Evolutionary conservation across 1,284 basidiomycete species (phyloP), one percentile per base, ranked within the genome.

Genomic region (Thecaphora thlaspeos): DNA sequence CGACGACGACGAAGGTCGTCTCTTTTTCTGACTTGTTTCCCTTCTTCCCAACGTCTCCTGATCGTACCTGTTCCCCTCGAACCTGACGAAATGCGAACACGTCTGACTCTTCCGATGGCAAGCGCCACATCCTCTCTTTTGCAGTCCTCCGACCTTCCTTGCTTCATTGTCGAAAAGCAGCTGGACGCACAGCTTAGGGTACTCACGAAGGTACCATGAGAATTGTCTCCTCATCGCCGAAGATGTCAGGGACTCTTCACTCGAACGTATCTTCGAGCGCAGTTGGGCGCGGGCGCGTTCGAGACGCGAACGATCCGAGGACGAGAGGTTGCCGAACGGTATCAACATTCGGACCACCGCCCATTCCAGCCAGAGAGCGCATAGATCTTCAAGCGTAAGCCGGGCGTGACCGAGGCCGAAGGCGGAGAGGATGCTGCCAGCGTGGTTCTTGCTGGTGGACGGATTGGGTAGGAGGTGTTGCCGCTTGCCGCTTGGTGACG

Each of bases 301-400:
- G 17, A 65, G 49, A 19, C 62, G 39, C 36, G 53, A 48, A 3
- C 62, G 48, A 32, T 65, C 54, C 1, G 22, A 12, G 4, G 26
- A 18, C 17, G 44, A 42, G 4, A 65, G 39, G 11, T 51, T 39
- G 4, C 57, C 53, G 50, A 55, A 65, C 9, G 57, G 53, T 22
- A 65, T 30, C 15, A 65, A 41, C 18, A 56, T 51, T 1, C 62
- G 57, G 2, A 51, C 57, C 4, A 48, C 57, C 0, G 57, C 62
- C 62, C 62, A 65, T 41, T 65, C 62, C 18, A 65, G 19, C 62
- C 62, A 65, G 43, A 61, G 53, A 1, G 53, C 40, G 46, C 62
- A 65, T 40, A 61, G 41, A 39, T 65, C 62, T 24, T 61, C 54
- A n/a, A 60, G 26, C 7, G 41, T 43, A 26, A 57, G 53, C 15